A percentile compares a stretch with the other conserved stretches of the same genome.
Conservation (phyloP, 139 green algal genomes). For the Micractinium sp. region DNA sequence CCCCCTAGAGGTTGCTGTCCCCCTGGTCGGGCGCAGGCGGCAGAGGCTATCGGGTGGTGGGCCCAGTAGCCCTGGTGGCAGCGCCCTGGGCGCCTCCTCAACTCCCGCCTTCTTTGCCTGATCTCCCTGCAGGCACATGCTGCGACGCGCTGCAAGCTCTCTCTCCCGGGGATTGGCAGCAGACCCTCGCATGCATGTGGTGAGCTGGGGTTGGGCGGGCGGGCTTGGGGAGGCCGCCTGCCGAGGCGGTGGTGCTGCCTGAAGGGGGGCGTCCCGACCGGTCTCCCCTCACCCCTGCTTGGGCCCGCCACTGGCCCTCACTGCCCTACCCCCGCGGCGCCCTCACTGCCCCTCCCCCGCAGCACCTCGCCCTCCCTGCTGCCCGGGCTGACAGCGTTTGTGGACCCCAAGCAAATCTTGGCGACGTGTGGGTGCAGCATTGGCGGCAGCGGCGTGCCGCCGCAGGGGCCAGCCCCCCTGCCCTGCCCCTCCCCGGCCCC, state of each 20-base stretch:
- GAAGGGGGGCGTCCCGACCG: no score
- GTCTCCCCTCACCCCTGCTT: no score
- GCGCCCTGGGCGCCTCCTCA: not conserved
- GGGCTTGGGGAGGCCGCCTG: no score
- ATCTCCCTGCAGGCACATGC: not conserved
- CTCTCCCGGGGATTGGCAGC: not conserved
- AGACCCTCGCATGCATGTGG: constrained; percentile 3
- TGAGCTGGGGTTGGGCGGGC: not conserved
- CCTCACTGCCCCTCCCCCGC: no score
- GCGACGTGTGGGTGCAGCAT: not conserved
- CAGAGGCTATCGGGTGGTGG: not conserved
- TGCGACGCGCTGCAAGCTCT: constrained; percentile 7
- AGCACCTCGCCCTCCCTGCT: not conserved
- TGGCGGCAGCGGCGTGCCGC: not conserved
- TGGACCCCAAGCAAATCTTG: not conserved
- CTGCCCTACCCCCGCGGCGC: no score
- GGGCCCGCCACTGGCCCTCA: not conserved
- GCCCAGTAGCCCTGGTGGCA: no score
- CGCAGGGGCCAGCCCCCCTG: not conserved
- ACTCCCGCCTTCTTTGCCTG: not conserved
- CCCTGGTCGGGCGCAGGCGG: no score
- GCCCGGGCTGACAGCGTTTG: not conserved
- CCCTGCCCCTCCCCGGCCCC: not conserved
- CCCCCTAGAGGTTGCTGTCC: not conserved
- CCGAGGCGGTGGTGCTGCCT: not conserved